phyloP scores from a whole-genome alignment of 257 asterid species.

The Nicotiana undulata region DNA sequence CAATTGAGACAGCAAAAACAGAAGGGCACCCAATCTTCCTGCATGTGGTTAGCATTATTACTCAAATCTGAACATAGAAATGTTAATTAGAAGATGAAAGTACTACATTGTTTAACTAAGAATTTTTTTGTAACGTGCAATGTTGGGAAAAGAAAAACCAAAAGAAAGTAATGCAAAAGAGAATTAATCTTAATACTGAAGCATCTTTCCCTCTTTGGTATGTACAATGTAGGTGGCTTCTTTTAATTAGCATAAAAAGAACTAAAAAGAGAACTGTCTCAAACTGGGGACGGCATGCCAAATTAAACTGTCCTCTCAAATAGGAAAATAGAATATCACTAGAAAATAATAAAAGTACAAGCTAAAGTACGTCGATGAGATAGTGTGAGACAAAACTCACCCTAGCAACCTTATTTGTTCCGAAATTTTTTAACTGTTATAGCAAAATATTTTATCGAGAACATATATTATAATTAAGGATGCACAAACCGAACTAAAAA shows the following conservation, averaged over 20 bases:
- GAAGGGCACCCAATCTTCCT: not conserved
- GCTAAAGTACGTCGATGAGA: not conserved
- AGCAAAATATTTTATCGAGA: too few relatives aligned
- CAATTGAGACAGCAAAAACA: not conserved
- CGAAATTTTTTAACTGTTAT: too few relatives aligned
- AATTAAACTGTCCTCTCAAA: not conserved
- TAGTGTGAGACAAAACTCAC: too few relatives aligned
- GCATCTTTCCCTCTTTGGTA: not conserved
- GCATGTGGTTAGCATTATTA: not conserved
- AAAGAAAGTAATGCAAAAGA: not conserved
- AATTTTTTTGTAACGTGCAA: not conserved
- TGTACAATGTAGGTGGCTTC: not conserved
- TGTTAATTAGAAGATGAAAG: too few relatives aligned
- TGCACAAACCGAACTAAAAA: accelerated
- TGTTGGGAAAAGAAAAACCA: not conserved
- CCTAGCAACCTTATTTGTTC: accelerated
- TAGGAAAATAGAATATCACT: not conserved
- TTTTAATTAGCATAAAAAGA: not conserved
- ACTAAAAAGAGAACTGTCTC: not conserved
- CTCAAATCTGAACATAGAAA: too few relatives aligned
- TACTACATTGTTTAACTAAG: not conserved
- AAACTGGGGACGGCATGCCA: not conserved
- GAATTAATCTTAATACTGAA: not conserved
- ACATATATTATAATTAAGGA: too few relatives aligned
- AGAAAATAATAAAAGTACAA: not conserved